Conservation (phyloP, 495 filamentous ascomycete genomes). For the Aspergillus baeticus region DNA sequence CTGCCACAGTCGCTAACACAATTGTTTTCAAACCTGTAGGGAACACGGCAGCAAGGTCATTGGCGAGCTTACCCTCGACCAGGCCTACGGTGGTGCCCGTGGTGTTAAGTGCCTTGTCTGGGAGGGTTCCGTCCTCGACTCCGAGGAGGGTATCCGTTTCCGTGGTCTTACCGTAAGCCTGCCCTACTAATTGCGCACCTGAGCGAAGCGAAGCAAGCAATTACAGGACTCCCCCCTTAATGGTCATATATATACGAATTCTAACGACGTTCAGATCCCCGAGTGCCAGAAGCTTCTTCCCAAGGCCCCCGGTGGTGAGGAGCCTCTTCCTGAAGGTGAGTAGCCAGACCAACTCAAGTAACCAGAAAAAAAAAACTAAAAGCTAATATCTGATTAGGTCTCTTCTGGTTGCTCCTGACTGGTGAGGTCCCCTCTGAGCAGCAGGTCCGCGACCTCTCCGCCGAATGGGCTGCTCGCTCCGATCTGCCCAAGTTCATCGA, state of each 20-base stretch:
- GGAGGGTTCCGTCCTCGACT: slow-evolving; percentile 98
- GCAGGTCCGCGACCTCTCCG: slow-evolving; percentile 95
- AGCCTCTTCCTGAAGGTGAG: slow-evolving; percentile 86
- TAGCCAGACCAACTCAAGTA: background rate
- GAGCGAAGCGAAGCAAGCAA: too few relatives aligned
- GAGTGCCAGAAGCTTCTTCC: slow-evolving; percentile 97
- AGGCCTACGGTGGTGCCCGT: slow-evolving; percentile 98
- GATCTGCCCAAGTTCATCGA: slow-evolving; percentile 95
- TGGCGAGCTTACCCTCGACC: slow-evolving; percentile 97
- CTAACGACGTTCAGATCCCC: slow-evolving; percentile 64
- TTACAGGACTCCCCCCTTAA: too few relatives aligned
- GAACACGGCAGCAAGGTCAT: slow-evolving; percentile 92
- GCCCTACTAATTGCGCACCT: too few relatives aligned
- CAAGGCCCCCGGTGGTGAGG: slow-evolving; percentile 91
- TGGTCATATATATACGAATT: background rate
- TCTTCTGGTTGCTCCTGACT: slow-evolving; percentile 99
- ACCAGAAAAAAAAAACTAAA: too few relatives aligned
- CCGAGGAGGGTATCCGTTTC: slow-evolving; percentile 99
- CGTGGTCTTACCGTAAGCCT: slow-evolving; percentile 82
- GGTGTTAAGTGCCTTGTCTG: slow-evolving; percentile 98
- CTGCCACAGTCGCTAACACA: slow-evolving; percentile 21
- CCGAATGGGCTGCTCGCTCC: slow-evolving; percentile 97
- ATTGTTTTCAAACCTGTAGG: slow-evolving; percentile 45
- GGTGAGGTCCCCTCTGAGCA: slow-evolving; percentile 95
- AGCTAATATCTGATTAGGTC: slow-evolving; percentile 45